phyloP scores from a whole-genome alignment of 2,329 filamentous ascomycete genomes.

The Alternaria sp. region DNA sequence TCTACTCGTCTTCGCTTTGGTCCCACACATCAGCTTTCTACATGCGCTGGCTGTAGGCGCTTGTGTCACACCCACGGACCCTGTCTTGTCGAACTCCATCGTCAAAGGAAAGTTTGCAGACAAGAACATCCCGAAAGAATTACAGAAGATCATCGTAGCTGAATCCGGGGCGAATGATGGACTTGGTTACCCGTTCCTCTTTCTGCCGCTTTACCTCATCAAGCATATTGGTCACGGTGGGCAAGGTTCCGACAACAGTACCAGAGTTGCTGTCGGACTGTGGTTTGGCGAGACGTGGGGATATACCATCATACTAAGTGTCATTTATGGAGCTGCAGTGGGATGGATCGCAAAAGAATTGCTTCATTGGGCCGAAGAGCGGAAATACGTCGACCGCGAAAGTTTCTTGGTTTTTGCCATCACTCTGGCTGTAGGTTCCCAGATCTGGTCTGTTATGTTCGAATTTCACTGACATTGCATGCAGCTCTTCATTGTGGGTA shows the following conservation, averaged over 20 bases:
- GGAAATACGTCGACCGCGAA: slow-evolving; percentile 82
- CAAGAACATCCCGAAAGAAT: slow-evolving; percentile 80
- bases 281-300: slow-evolving; percentile 90
- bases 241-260: slow-evolving; percentile 58
- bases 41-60: slow-evolving; percentile 82
- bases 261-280: slow-evolving; percentile 71
- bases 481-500: slow-evolving; percentile 84
- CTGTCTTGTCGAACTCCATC: slow-evolving; percentile 85
- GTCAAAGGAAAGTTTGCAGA: slow-evolving; percentile 95
- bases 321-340: slow-evolving; percentile 77
- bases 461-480: background rate
- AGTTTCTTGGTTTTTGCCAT: slow-evolving; percentile 89
- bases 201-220: slow-evolving; percentile 83
- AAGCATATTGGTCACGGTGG: slow-evolving; percentile 73
- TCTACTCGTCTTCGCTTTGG: slow-evolving; percentile 77
- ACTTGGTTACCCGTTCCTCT: slow-evolving; percentile 86
- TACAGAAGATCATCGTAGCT: slow-evolving; percentile 72
- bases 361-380: slow-evolving; percentile 83
- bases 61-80: slow-evolving; percentile 92
- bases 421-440: slow-evolving; percentile 71
- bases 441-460: background rate
- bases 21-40: slow-evolving; percentile 75
- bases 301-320: slow-evolving; percentile 81
- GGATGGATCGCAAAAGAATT: slow-evolving; percentile 84
- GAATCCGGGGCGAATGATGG: slow-evolving; percentile 93